Evolutionary conservation across 2,329 filamentous ascomycete genomes (phyloP).

Genomic region (Biscogniauxia sp.): DNA sequence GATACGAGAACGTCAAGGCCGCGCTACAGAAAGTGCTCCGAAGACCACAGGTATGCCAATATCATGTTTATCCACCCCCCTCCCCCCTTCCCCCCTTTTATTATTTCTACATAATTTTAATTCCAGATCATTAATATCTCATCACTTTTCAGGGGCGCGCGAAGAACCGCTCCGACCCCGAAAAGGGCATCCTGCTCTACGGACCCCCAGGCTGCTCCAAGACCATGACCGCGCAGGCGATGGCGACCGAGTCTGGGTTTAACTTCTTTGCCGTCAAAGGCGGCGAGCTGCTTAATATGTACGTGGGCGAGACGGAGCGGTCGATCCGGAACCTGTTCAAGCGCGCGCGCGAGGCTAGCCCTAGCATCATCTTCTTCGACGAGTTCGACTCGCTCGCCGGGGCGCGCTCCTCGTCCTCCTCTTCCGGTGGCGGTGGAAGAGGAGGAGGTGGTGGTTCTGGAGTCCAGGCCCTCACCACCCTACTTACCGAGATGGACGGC

Average conservation of each 20-base stretch:
- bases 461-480: constrained; percentile 82
- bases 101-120: too few species aligned
- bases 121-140: constrained; percentile 27
- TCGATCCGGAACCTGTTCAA: constrained; percentile 82
- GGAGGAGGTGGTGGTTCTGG: constrained; percentile 44
- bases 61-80: too few species aligned
- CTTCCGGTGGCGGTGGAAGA: constrained; percentile 42
- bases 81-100: too few species aligned
- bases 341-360: constrained; percentile 79
- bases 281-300: constrained; percentile 92
- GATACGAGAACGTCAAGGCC: constrained; percentile 72
- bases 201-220: constrained; percentile 94
- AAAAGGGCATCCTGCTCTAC: constrained; percentile 84
- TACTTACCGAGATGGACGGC: constrained; percentile 94
- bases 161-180: constrained; percentile 51
- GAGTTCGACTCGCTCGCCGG: constrained; percentile 85
- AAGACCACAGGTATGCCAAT: constrained; percentile 29
- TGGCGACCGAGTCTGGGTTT: constrained; percentile 85
- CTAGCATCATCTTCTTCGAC: constrained; percentile 95
- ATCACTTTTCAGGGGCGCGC: constrained; percentile 28
- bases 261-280: constrained; percentile 96
- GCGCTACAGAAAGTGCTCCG: constrained; percentile 51
- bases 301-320: constrained; percentile 91
- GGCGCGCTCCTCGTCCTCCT: too few species aligned
- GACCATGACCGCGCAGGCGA: constrained; percentile 85